Conservation (phyloP, 495 filamentous ascomycete species). For the Penicillium cosmopolitanum region DNA sequence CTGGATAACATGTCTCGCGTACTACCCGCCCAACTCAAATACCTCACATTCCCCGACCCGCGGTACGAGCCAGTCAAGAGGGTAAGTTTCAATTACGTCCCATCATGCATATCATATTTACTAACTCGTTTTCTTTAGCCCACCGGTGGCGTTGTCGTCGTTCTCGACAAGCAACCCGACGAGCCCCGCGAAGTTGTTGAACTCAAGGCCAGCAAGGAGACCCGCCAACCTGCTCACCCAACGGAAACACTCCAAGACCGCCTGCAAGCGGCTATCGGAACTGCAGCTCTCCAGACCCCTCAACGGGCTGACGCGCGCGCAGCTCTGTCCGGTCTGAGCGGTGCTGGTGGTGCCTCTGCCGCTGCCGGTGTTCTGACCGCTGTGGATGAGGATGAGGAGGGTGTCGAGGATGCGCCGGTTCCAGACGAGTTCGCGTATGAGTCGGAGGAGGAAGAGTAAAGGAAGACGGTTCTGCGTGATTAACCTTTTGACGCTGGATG, state of each 20-base stretch:
- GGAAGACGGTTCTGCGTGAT: constrained; percentile 13
- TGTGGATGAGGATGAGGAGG: constrained; percentile 83
- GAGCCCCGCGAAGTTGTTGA: constrained; percentile 81
- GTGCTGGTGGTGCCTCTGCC: constrained; percentile 67
- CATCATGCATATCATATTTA: constrained; percentile 7
- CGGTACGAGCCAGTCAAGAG: constrained; percentile 96
- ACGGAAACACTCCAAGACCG: constrained; percentile 51
- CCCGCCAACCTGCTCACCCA: constrained; percentile 60
- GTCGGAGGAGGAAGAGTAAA: constrained; percentile 70
- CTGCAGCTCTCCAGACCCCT: constrained; percentile 42
- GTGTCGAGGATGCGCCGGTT: constrained; percentile 76
- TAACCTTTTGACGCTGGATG: constrained; percentile 37
- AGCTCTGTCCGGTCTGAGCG: constrained; percentile 27
- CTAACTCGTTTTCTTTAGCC: constrained; percentile 65
- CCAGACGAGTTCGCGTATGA: constrained; percentile 88
- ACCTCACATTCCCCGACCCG: constrained; percentile 82
- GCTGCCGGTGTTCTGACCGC: constrained; percentile 81
- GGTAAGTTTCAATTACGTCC: constrained; percentile 45
- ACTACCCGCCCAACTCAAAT: constrained; percentile 90
- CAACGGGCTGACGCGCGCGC: constrained; percentile 41
- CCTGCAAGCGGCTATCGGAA: constrained; percentile 44
- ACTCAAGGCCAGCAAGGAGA: constrained; percentile 81
- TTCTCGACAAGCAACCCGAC: constrained; percentile 80
- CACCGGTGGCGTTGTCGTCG: constrained; percentile 89
- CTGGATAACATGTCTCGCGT: constrained; percentile 97